Percentiles rank a stretch among this genome's conserved stretches.
Evolutionary conservation across 2,329 filamentous ascomycete species (phyloP).

Genomic region (Akanthomyces dipterigenus): DNA sequence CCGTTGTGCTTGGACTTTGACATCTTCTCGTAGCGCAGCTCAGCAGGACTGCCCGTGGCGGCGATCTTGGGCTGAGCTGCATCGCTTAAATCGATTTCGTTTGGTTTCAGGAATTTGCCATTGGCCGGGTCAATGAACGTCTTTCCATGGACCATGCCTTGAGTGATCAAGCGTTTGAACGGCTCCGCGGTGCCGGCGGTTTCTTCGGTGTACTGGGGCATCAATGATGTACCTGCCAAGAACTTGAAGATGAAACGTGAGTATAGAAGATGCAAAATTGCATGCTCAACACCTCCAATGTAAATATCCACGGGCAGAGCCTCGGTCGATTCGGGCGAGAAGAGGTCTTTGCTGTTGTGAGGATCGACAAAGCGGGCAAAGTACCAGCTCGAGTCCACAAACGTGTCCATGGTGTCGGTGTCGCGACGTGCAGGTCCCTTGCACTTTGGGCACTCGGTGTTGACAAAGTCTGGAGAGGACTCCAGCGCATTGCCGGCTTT

Average conservation of each 20-base stretch:
- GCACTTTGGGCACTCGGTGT: slow-evolving; percentile 71
- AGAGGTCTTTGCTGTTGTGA: slow-evolving; percentile 53
- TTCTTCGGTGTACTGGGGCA: slow-evolving; percentile 32
- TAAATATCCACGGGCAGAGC: slow-evolving; percentile 78
- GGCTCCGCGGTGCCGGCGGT: slow-evolving; percentile 53
- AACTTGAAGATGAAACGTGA: slow-evolving; percentile 89
- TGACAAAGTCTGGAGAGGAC: slow-evolving; percentile 63
- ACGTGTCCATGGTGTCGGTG: slow-evolving; percentile 94
- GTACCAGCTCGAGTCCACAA: slow-evolving; percentile 94
- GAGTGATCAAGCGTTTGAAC: slow-evolving; percentile 74
- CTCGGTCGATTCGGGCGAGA: slow-evolving; percentile 53
- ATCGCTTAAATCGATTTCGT: slow-evolving; percentile 61
- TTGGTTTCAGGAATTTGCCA: slow-evolving; percentile 68
- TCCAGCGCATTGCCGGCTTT: slow-evolving; percentile 73
- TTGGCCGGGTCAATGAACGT: slow-evolving; percentile 70
- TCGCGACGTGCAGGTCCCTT: slow-evolving; percentile 65
- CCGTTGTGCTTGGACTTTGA: slow-evolving; percentile 93
- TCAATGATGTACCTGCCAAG: slow-evolving; percentile 50
- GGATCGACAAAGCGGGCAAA: slow-evolving; percentile 74
- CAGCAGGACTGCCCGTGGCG: slow-evolving; percentile 51
- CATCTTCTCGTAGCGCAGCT: slow-evolving; percentile 80
- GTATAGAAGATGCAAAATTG: slow-evolving; percentile 83
- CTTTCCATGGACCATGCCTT: slow-evolving; percentile 90
- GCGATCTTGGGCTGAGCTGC: slow-evolving; percentile 53
- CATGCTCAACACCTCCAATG: slow-evolving; percentile 83